Evolutionary conservation across 2,329 filamentous ascomycete species (phyloP).

Genomic region (Aspergillus sp.): DNA sequence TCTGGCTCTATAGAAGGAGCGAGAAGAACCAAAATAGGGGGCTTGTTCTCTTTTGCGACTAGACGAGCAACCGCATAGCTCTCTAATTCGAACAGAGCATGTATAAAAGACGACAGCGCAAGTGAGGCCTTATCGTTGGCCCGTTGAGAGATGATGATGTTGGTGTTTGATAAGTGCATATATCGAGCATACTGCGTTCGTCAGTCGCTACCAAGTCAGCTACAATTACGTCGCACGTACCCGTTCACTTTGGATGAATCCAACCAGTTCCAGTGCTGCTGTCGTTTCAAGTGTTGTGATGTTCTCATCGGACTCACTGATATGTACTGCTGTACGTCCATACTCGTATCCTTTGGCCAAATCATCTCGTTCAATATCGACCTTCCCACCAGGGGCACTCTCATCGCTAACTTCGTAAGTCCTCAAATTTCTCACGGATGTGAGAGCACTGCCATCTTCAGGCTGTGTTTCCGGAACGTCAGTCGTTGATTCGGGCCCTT

Average conservation of each 20-base stretch:
- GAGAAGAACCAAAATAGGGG: slow-evolving; percentile 74
- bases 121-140: slow-evolving; percentile 79
- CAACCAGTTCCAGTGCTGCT: slow-evolving; percentile 76
- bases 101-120: slow-evolving; percentile 84
- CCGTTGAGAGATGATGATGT: slow-evolving; percentile 74
- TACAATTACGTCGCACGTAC: slow-evolving; percentile 43
- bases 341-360: slow-evolving; percentile 95
- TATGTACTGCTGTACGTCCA: slow-evolving; percentile 85
- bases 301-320: slow-evolving; percentile 81
- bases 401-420: slow-evolving; percentile 80
- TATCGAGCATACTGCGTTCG: slow-evolving; percentile 72
- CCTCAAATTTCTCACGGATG: slow-evolving; percentile 72
- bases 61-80: slow-evolving; percentile 84
- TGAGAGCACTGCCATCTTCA: slow-evolving; percentile 49
- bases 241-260: slow-evolving; percentile 74
- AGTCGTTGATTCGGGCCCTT: slow-evolving; percentile 54
- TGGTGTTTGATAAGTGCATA: slow-evolving; percentile 78
- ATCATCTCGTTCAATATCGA: slow-evolving; percentile 76
- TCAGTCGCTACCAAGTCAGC: slow-evolving; percentile 6
- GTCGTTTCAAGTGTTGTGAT: slow-evolving; percentile 82
- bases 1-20: slow-evolving; percentile 76
- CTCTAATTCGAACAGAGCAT: slow-evolving; percentile 80
- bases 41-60: slow-evolving; percentile 78
- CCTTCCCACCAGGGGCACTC: slow-evolving; percentile 72
- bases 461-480: slow-evolving; percentile 39